A percentile compares a stretch with the other conserved stretches of the same genome.
Conservation (phyloP, 1,284 basidiomycete genomes). For the Exobasidium cylindrosporum region DNA sequence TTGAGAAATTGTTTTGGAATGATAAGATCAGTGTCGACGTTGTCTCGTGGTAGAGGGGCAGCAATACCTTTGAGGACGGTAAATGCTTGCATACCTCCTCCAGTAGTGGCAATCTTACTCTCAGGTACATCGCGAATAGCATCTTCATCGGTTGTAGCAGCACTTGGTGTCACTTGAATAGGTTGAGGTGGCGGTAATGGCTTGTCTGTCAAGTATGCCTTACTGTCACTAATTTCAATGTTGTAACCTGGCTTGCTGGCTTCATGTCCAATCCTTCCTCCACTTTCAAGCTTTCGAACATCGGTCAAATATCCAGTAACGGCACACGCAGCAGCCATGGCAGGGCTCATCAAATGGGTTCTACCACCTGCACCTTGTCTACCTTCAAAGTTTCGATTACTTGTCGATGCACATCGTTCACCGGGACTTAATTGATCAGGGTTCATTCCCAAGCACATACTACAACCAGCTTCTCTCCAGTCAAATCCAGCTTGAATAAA, state of each 20-base stretch:
- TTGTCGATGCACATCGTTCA: slow-evolving; percentile 54
- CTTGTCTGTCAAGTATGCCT: slow-evolving; percentile 38
- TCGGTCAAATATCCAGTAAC: slow-evolving; percentile 53
- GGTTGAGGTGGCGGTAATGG: slow-evolving; percentile 27
- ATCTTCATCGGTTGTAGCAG: slow-evolving; percentile 36
- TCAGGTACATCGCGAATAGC: slow-evolving; percentile 32
- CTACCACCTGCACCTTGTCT: slow-evolving; percentile 52
- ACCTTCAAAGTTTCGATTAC: slow-evolving; percentile 55
- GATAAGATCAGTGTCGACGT: slow-evolving; percentile 54
- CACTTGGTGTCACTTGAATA: not conserved
- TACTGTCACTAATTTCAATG: slow-evolving; percentile 41
- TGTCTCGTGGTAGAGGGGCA: slow-evolving; percentile 48
- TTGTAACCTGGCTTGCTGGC: slow-evolving; percentile 37
- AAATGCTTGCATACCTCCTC: slow-evolving; percentile 46
- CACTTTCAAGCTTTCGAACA: slow-evolving; percentile 44
- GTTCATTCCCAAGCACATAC: slow-evolving; percentile 55
- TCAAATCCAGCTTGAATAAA: slow-evolving; percentile 54
- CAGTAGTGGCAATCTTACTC: slow-evolving; percentile 17
- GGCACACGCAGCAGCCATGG: slow-evolving; percentile 52
- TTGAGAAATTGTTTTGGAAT: slow-evolving; percentile 54
- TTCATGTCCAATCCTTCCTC: slow-evolving; percentile 31
- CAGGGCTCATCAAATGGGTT: slow-evolving; percentile 52
- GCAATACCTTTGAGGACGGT: slow-evolving; percentile 48
- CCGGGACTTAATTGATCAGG: slow-evolving; percentile 53
- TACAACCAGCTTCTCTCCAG: slow-evolving; percentile 54